Conservation (phyloP, 208 protist genomes). For the Wallacemonas sp. region DNA sequence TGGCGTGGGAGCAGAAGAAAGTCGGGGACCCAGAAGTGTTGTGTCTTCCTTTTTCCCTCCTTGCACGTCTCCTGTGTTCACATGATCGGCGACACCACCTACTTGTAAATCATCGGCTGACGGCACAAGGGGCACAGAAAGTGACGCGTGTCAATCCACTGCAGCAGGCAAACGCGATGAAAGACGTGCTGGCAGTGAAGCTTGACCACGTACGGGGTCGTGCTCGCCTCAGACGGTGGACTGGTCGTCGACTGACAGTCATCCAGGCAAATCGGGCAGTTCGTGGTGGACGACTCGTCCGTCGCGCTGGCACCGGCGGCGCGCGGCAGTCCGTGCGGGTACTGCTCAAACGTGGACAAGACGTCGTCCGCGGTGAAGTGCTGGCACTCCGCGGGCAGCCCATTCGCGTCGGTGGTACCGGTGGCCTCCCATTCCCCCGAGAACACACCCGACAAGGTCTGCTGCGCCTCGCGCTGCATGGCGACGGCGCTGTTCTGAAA, state of each 20-base stretch:
- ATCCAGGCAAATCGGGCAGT: conserved; percentile 27
- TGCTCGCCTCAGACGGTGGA: conserved; percentile 2
- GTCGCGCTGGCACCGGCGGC: not conserved
- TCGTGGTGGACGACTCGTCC: not conserved
- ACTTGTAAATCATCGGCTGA: conserved; percentile 9
- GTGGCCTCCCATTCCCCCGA: not conserved
- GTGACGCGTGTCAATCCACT: conserved; percentile 29
- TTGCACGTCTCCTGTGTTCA: not conserved
- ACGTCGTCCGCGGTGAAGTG: conserved; percentile 12
- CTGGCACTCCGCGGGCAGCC: not conserved
- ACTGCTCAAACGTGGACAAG: conserved; percentile 3
- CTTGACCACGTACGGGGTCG: conserved; percentile 21
- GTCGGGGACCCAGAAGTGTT: too few relatives aligned
- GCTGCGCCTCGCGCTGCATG: not conserved
- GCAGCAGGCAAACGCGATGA: conserved; percentile 36
- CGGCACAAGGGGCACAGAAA: conserved; percentile 36
- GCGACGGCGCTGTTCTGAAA: not conserved
- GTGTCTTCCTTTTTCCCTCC: too few relatives aligned
- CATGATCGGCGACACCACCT: too few relatives aligned
- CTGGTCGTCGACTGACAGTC: conserved; percentile 7
- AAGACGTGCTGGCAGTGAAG: conserved; percentile 40
- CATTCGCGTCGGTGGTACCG: not conserved
- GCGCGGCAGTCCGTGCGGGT: conserved; percentile 7
- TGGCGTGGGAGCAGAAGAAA: too few relatives aligned
- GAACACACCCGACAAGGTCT: not conserved